Evolutionary conservation across 2,329 filamentous ascomycete genomes (phyloP), one percentile per base, ranked within the genome.

Genomic region (Fusarium cyanostomum): DNA sequence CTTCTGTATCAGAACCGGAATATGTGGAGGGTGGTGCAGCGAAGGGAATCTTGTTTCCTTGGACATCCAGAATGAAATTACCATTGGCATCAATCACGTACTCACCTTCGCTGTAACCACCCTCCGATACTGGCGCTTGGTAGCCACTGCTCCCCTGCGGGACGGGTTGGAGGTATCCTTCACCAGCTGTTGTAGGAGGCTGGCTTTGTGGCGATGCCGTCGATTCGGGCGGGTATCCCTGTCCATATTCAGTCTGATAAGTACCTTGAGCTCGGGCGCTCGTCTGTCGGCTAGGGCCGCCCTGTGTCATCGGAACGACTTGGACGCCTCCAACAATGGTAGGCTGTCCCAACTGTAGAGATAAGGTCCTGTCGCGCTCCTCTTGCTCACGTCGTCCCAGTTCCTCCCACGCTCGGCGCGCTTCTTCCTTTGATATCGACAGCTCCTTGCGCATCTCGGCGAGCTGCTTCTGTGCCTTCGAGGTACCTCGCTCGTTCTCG

Each of bases 401-500:
- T 77, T 98, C 95, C 79, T 99, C 95, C 95, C 95, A 99, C 2
- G 95, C 95, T 55, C 95, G 87, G 31, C 94, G 88, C 8, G 95
- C 94, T 77, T 99, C 95, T 69, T 97, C 94, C 73, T 97, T 97
- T 34, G 94, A 96, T 60, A 99, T 99, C 70, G 91, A 86, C 34
- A 98, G 82, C 77, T 99, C 95, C 63, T 95, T 92, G 69, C 91
- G 90, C 90, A 97, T 93, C 76, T 98, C 95, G 13, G 84, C 83
- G n/a, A 96, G 85, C 68, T 92, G 84, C 71, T 92, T 92, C 67
- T 96, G 89, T 0, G 88, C 85, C 71, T 89, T 91, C 52, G 92
- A 90, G 67, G 87, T 90, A 49, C 91, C 90, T 9, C 85, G 84
- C 63, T 92, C 88, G 33, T 88, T 84, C 44, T 88, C 85, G 45